Conservation (phyloP, 345 rosid genomes). For the Arabidopsis suecica region DNA sequence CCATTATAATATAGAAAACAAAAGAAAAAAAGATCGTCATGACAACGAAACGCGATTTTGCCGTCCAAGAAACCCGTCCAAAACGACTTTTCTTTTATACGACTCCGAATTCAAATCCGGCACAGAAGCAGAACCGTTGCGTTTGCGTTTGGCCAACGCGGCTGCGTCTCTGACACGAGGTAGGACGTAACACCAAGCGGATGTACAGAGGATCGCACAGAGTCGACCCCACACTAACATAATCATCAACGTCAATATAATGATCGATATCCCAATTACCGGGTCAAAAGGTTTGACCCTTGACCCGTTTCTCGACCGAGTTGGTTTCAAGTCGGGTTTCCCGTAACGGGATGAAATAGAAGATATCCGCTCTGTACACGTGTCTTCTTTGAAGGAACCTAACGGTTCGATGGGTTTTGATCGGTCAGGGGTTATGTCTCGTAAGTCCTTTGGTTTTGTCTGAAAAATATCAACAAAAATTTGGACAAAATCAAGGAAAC, state of each 20-base stretch:
- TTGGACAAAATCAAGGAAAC: not conserved
- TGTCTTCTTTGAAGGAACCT: conserved; percentile 27
- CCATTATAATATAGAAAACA: conserved; percentile 18
- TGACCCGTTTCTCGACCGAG: conserved; percentile 41
- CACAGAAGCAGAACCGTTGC: conserved; percentile 22
- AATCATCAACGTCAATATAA: conserved; percentile 58
- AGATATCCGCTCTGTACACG: conserved; percentile 33
- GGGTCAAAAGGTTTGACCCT: conserved; percentile 48
- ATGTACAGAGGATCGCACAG: conserved; percentile 69
- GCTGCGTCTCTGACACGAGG: conserved; percentile 48
- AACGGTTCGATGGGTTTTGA: conserved; percentile 28
- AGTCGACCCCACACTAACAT: conserved; percentile 66
- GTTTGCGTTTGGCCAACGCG: conserved; percentile 34
- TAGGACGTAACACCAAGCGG: conserved; percentile 61
- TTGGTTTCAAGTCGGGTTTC: conserved; percentile 43
- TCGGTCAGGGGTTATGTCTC: conserved; percentile 39
- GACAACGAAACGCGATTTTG: conserved; percentile 43
- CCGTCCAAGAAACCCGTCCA: conserved; percentile 78
- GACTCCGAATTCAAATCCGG: conserved; percentile 54
- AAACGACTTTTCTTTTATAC: conserved; percentile 64
- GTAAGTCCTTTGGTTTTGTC: conserved; percentile 38
- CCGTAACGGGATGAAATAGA: conserved; percentile 35
- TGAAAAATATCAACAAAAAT: conserved; percentile 21
- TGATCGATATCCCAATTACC: conserved; percentile 58
- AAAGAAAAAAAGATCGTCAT: not conserved